Evolutionary conservation across 2,329 filamentous ascomycete species (phyloP).

Genomic region (Sordariomycetes sp.): DNA sequence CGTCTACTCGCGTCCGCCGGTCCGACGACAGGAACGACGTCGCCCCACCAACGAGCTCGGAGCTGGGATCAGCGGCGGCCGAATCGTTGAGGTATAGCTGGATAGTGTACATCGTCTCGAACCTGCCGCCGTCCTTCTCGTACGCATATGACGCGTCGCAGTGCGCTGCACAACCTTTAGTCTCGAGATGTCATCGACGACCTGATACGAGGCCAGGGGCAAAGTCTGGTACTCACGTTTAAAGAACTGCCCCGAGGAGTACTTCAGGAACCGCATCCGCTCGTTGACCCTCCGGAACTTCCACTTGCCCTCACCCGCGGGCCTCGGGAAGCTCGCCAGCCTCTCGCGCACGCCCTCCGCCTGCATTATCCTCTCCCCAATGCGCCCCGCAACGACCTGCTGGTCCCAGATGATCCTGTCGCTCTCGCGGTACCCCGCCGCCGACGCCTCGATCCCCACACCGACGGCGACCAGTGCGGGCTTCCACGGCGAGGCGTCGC

Average conservation of each 20-base stretch:
- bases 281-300: conserved; percentile 51
- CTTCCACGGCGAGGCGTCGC: conserved; percentile 38
- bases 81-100: conserved; percentile 17
- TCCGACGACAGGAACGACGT: conserved; percentile 41
- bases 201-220: background rate
- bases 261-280: conserved; percentile 65
- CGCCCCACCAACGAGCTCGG: conserved; percentile 36
- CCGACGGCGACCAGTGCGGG: conserved; percentile 61
- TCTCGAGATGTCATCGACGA: background rate
- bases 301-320: conserved; percentile 19
- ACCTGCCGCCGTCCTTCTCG: background rate
- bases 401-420: conserved; percentile 71
- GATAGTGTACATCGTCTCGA: background rate
- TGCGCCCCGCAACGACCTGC: conserved; percentile 45
- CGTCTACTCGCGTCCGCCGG: conserved; percentile 31
- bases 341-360: conserved; percentile 28
- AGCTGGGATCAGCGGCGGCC: background rate
- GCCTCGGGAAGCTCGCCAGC: conserved; percentile 17
- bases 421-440: conserved; percentile 50
- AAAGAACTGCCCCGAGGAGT: conserved; percentile 64
- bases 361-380: conserved; percentile 49
- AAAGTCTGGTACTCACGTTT: conserved; percentile 25
- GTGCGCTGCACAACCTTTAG: conserved; percentile 36
- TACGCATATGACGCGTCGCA: conserved; percentile 50
- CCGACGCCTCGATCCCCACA: conserved; percentile 44